phyloP scores from a whole-genome alignment of 768 basidiomycete genomes.

The Mycena amicta region DNA sequence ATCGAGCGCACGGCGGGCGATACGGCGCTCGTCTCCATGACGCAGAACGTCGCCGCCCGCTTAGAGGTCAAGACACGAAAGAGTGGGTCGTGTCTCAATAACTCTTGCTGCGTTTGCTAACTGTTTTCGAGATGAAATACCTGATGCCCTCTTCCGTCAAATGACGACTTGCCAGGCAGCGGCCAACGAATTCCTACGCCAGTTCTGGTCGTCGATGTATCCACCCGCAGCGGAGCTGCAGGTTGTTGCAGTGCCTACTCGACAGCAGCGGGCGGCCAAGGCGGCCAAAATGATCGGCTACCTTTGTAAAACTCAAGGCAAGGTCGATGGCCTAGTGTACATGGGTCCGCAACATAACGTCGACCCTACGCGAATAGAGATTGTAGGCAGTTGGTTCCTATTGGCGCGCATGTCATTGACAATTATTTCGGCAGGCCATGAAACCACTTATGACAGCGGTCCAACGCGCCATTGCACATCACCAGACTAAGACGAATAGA shows the following conservation, averaged over 20 bases:
- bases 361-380: conserved; percentile 63
- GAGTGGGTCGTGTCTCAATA: conserved; percentile 44
- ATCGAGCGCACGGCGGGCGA: conserved; percentile 71
- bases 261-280: conserved; percentile 67
- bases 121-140: conserved; percentile 68
- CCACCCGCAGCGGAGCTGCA: conserved; percentile 67
- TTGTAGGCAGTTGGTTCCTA: conserved; percentile 46
- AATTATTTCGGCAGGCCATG: conserved; percentile 60
- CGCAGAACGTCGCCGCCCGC: conserved; percentile 74
- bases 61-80: conserved; percentile 67
- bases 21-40: conserved; percentile 72
- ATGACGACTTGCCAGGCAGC: conserved; percentile 91
- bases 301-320: conserved; percentile 76
- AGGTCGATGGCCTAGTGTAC: conserved; percentile 76
- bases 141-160: conserved; percentile 74
- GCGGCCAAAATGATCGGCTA: conserved; percentile 88
- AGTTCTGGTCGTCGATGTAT: conserved; percentile 90
- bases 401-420: background rate
- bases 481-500: conserved; percentile 41
- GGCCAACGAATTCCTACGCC: conserved; percentile 93
- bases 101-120: background rate
- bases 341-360: conserved; percentile 61
- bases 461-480: conserved; percentile 68
- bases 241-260: conserved; percentile 51
- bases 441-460: conserved; percentile 74